phyloP scores from a whole-genome alignment of 2,329 filamentous ascomycete genomes.

The Aspergillus sp. region DNA sequence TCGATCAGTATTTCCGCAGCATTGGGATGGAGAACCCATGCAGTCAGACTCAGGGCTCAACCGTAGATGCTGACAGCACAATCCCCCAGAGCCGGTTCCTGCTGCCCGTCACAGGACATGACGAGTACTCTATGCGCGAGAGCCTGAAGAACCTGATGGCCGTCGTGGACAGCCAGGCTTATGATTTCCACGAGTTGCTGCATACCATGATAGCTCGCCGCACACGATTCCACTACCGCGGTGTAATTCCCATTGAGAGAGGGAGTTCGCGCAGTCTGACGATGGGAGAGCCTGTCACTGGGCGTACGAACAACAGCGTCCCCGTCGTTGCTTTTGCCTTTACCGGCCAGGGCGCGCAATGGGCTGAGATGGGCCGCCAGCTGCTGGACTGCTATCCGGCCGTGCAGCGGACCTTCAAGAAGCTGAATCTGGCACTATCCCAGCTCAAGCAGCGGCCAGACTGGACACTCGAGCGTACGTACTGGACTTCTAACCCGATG shows the following conservation, averaged over 20 bases:
- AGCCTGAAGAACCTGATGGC: neutral
- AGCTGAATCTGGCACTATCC: conserved; percentile 4
- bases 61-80: neutral
- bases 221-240: neutral
- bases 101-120: neutral
- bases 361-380: conserved; percentile 27
- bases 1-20: neutral
- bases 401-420: neutral
- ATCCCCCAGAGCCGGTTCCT: neutral
- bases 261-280: neutral
- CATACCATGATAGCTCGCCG: neutral
- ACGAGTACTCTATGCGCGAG: neutral
- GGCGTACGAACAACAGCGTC: neutral
- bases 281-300: neutral
- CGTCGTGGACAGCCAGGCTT: neutral
- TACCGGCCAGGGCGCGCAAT: conserved; percentile 35
- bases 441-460: conserved; percentile 7
- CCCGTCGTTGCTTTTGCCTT: conserved; percentile 17
- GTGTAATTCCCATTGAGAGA: neutral
- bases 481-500: neutral
- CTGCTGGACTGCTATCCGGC: neutral
- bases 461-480: neutral
- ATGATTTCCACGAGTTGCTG: neutral
- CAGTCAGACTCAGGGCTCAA: neutral
- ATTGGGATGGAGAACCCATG: too few species aligned